phyloP scores from a whole-genome alignment of 192 early-diverging fungal species.

The Rhizophagus prolifer region DNA sequence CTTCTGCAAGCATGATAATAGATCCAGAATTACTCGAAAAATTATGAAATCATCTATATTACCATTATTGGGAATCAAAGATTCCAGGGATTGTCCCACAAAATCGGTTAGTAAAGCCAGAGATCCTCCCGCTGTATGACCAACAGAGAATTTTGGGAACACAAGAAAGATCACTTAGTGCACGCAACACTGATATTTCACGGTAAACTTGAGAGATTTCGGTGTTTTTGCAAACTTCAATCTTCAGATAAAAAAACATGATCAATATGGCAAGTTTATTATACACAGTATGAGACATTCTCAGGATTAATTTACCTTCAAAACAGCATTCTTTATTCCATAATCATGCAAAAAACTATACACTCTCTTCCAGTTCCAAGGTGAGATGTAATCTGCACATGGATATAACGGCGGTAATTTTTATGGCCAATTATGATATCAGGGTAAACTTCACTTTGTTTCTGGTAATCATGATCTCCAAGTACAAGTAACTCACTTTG shows the following conservation, averaged over 20 bases:
- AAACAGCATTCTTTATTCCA: slow-evolving; percentile 26
- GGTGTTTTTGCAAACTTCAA: slow-evolving; percentile 6
- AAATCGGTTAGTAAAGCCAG: slow-evolving; percentile 23
- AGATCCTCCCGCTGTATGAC: slow-evolving; percentile 7
- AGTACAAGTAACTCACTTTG: too few species aligned
- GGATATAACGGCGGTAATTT: not conserved
- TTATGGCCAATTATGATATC: too few species aligned
- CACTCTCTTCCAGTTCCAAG: slow-evolving; percentile 22
- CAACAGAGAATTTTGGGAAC: slow-evolving; percentile 6
- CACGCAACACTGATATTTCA: slow-evolving; percentile 22
- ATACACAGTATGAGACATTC: slow-evolving; percentile 15
- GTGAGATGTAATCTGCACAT: slow-evolving; percentile 23
- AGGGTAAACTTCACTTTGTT: too few species aligned
- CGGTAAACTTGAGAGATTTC: slow-evolving; percentile 14
- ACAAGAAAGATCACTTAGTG: slow-evolving; percentile 5
- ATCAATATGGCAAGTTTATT: slow-evolving; percentile 25
- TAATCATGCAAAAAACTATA: slow-evolving; percentile 28
- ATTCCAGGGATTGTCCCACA: slow-evolving; percentile 17
- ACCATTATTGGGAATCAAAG: slow-evolving; percentile 16
- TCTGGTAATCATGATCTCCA: too few species aligned
- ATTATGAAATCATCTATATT: slow-evolving; percentile 25
- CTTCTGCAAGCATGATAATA: slow-evolving; percentile 6
- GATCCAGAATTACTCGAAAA: slow-evolving; percentile 22
- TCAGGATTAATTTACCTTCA: slow-evolving; percentile 30
- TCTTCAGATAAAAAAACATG: slow-evolving; percentile 19